These are phyloP conservation scores for Fraxinus excelsior DNA, from an alignment of 257 asterid genomes.

Conservation along the genomic window DNA sequence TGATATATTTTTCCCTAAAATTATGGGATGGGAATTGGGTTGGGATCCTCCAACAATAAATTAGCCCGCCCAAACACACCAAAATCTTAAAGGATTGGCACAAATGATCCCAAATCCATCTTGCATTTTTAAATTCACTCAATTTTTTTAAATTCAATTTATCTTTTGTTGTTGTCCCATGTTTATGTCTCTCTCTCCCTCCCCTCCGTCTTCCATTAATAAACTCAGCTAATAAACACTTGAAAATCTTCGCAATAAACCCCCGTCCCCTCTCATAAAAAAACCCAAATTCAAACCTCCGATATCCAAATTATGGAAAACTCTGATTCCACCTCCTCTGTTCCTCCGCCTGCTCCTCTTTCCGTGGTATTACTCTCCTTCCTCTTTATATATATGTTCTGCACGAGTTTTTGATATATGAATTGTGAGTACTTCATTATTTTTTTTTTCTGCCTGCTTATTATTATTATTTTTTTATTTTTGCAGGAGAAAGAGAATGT, in stretches of 20 bases:
- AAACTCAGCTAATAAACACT: not conserved
- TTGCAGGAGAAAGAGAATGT: conserved; percentile 62
- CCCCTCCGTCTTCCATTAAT: not conserved
- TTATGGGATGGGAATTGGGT: too few species aligned
- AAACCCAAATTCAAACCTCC: conserved; percentile 12
- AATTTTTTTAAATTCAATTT: not conserved
- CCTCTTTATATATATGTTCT: not conserved
- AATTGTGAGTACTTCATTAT: not conserved
- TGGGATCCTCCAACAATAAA: not conserved
- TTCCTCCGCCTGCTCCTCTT: conserved; percentile 39
- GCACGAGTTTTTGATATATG: not conserved
- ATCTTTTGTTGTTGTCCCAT: not conserved
- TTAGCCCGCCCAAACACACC: not conserved
- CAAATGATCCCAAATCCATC: too few species aligned
- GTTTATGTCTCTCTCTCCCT: not conserved
- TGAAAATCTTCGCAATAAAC: not conserved
- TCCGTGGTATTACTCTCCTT: conserved; percentile 30
- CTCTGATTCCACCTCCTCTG: conserved; percentile 42
- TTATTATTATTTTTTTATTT: not conserved
- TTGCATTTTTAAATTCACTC: too few species aligned
- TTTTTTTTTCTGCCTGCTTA: not conserved
- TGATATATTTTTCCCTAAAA: too few species aligned
- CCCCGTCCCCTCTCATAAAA: not conserved
- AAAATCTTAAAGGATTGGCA: not conserved
- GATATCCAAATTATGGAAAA: conserved; percentile 43